A percentile compares a stretch with the other conserved stretches of the same genome.
Conservation (phyloP, 371 early-diverging fungal genomes). For the Syncephalastrum sp. region DNA sequence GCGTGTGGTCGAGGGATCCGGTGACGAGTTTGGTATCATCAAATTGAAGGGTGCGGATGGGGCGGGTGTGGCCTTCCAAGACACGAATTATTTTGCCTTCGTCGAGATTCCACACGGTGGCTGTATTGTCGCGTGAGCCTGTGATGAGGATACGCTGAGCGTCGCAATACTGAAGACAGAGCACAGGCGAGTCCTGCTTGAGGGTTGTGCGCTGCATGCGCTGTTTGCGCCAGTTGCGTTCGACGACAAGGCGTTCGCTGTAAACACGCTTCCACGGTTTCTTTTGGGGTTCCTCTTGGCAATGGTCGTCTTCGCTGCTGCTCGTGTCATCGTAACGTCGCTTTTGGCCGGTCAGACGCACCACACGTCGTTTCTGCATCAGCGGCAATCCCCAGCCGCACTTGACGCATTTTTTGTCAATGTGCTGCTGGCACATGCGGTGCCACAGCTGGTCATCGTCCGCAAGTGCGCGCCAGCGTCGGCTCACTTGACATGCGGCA, state of each 20-base stretch:
- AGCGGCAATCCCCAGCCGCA: constrained; percentile 96
- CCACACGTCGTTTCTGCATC: constrained; percentile 47
- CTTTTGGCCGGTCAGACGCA: constrained; percentile 8
- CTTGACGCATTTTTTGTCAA: constrained; percentile 90
- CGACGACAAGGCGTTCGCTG: constrained; percentile 77
- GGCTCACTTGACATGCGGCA: constrained; percentile 83
- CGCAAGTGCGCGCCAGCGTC: constrained; percentile 75
- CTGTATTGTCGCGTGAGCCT: constrained; percentile 82
- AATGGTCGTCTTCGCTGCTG: constrained; percentile 1
- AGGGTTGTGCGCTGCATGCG: constrained; percentile 30
- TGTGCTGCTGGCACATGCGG: constrained; percentile 95
- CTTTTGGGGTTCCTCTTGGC: constrained; percentile 6
- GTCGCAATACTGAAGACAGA: constrained; percentile 88
- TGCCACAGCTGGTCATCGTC: constrained; percentile 94
- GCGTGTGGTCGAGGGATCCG: constrained; percentile 77
- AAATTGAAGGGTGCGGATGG: constrained; percentile 86
- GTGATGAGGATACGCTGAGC: constrained; percentile 67
- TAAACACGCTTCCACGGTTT: constrained; percentile 86
- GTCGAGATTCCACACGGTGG: constrained; percentile 81
- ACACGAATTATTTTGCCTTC: constrained; percentile 69
- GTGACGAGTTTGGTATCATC: constrained; percentile 83
- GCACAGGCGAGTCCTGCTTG: constrained; percentile 82
- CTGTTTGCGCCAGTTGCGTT: constrained; percentile 80
- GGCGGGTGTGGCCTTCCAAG: constrained; percentile 83
- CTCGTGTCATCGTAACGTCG: constrained; percentile 3